Evolutionary conservation across 2,329 filamentous ascomycete genomes (phyloP).

Genomic region (Aspergillus brunneoviolaceus): DNA sequence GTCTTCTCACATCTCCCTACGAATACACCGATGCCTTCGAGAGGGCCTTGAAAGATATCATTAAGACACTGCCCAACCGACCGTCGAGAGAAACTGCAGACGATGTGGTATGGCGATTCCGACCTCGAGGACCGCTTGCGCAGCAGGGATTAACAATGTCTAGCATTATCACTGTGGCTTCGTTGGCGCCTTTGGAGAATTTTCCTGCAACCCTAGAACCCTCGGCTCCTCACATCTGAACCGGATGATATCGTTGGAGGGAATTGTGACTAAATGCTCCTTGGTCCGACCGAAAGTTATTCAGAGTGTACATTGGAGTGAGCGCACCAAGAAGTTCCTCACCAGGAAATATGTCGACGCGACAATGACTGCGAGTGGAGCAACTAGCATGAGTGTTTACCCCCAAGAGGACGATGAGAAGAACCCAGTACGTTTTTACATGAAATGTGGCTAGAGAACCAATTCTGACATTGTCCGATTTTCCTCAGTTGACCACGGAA

Average conservation of each 20-base stretch:
- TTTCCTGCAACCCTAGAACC: slow-evolving; percentile 90
- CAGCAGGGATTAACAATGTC: slow-evolving; percentile 11
- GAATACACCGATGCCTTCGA: slow-evolving; percentile 88
- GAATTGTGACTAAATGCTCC: slow-evolving; percentile 94
- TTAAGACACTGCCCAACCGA: slow-evolving; percentile 74
- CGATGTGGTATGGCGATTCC: slow-evolving; percentile 59
- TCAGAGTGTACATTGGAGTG: slow-evolving; percentile 96
- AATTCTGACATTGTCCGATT: slow-evolving; percentile 12
- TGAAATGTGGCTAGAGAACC: neutral
- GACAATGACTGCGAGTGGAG: slow-evolving; percentile 88
- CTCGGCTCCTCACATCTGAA: slow-evolving; percentile 87
- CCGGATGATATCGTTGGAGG: slow-evolving; percentile 94
- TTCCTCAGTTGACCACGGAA: slow-evolving; percentile 71
- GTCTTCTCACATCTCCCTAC: slow-evolving; percentile 79
- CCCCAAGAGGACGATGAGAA: slow-evolving; percentile 91
- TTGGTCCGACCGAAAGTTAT: slow-evolving; percentile 96
- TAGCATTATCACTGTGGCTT: slow-evolving; percentile 88
- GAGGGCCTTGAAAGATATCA: slow-evolving; percentile 81
- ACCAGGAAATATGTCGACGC: slow-evolving; percentile 92
- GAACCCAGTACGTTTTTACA: slow-evolving; percentile 61
- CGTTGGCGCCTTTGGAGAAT: slow-evolving; percentile 91
- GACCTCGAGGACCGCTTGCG: neutral
- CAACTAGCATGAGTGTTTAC: slow-evolving; percentile 87
- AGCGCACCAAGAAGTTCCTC: slow-evolving; percentile 80
- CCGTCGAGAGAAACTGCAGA: slow-evolving; percentile 72